phyloP scores from a whole-genome alignment of 2,329 filamentous ascomycete genomes.

The Trichoderma koningiopsis region DNA sequence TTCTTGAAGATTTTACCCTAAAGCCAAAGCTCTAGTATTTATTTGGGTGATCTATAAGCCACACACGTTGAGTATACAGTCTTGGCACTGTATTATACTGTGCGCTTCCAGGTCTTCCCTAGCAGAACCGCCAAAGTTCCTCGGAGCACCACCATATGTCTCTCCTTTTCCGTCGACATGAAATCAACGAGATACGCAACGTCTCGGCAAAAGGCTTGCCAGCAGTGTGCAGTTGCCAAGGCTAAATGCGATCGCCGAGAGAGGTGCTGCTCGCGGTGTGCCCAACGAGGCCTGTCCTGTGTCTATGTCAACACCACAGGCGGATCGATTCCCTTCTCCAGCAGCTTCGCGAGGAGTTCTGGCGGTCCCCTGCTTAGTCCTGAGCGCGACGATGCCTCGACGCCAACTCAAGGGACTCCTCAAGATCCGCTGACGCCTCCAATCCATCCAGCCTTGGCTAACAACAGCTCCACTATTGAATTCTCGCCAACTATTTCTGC shows the following conservation, averaged over 20 bases:
- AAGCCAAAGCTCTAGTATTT: background rate
- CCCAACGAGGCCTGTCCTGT: background rate
- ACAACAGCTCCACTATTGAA: background rate
- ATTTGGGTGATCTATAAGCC: background rate
- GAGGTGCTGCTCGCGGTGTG: conserved; percentile 11
- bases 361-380: conserved; percentile 6
- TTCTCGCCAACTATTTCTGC: background rate
- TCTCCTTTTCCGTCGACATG: background rate
- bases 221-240: conserved; percentile 16
- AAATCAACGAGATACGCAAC: conserved; percentile 10
- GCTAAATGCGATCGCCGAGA: conserved; percentile 15
- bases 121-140: background rate
- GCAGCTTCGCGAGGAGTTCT: background rate
- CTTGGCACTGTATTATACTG: background rate
- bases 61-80: background rate
- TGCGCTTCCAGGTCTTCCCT: background rate
- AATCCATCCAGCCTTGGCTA: background rate
- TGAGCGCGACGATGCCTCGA: conserved; percentile 13
- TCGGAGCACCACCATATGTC: background rate
- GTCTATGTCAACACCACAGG: background rate
- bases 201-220: conserved; percentile 20
- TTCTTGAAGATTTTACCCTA: background rate
- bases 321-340: background rate
- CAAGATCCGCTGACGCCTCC: conserved; percentile 5
- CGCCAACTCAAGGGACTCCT: background rate